These are phyloP conservation scores for Fusarium concolor DNA, from an alignment of 2,329 filamentous ascomycete species.

Conservation along the genomic window DNA sequence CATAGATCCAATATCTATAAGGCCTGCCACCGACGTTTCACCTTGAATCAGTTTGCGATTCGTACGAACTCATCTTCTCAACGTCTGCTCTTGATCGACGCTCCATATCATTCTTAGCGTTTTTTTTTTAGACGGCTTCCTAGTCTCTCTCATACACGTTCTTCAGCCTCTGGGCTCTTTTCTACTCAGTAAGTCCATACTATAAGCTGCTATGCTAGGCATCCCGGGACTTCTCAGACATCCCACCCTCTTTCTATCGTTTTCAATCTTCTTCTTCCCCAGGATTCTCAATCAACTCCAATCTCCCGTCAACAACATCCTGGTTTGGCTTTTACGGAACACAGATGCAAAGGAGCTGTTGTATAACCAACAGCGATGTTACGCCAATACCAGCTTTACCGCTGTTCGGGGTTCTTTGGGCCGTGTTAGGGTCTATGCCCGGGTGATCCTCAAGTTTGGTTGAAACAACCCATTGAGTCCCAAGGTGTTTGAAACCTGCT, in stretches of 20 bases:
- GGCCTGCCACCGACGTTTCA: slow-evolving; percentile 14
- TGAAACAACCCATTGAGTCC: slow-evolving; percentile 28
- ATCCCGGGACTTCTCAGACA: slow-evolving; percentile 13
- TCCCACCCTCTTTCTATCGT: slow-evolving; percentile 8
- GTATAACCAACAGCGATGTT: slow-evolving; percentile 15
- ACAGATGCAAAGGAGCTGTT: slow-evolving; percentile 5
- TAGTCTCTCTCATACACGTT: slow-evolving; percentile 15
- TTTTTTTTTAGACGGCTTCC: slow-evolving; percentile 12
- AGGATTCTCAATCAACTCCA: slow-evolving; percentile 1
- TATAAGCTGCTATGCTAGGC: slow-evolving; percentile 6
- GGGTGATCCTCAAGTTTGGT: slow-evolving; percentile 22
- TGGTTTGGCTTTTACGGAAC: slow-evolving; percentile 2
- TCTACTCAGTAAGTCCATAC: slow-evolving; percentile 27
- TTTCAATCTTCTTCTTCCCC: slow-evolving; percentile 6
- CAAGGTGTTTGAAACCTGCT: slow-evolving; percentile 25
- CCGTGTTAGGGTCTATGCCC: slow-evolving; percentile 29
- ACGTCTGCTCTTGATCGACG: slow-evolving; percentile 12
- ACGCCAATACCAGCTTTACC: slow-evolving; percentile 12
- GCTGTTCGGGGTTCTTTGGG: slow-evolving; percentile 10
- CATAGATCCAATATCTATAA: background rate
- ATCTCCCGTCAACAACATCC: slow-evolving; percentile 3
- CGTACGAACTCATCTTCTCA: slow-evolving; percentile 19
- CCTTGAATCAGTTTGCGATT: slow-evolving; percentile 6
- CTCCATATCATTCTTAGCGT: slow-evolving; percentile 11
- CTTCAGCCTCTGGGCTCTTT: slow-evolving; percentile 1